Evolutionary conservation across 106 monocot genomes (phyloP), one percentile per base, ranked within the genome.

Genomic region (Allium cepa): DNA sequence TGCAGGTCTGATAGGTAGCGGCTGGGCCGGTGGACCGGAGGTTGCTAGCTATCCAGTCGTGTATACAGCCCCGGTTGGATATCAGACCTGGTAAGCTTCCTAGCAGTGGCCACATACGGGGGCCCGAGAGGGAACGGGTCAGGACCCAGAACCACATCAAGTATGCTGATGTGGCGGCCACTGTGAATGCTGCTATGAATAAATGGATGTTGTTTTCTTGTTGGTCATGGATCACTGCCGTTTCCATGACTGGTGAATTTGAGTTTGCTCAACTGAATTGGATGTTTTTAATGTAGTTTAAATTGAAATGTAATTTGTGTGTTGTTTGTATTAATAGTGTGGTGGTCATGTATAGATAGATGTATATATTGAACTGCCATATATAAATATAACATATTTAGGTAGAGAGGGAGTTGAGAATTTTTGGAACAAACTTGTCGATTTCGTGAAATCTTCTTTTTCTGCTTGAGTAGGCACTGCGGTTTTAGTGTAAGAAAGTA

Each of bases 1-100:
- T 72, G 80, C 87, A 89, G 7, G 94, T 94, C 79, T 94, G 94
- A 80, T 94, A 94, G 7, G 92, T 92, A 53, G 80, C 78, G 0
- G 86, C 72, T 0, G 68, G 52, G 8, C 85, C 85, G 8, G 85
- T 83, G 14, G 79, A 47, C 0, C 78, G 74, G 18, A 90, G 85
- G 70, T 90, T 90, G 8, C 82, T 78, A 17, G 72, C 77, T 67
- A 90, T 90, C 89, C 89, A 90, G 58, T 90, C 89, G 65, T 90
- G 89, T n/a, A 90, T 77, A 49, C 89, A 77, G 22, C 36, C 17
- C 18, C 85, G 85, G 75, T 90, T 90, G n/a, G 75, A 26, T 26
- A 90, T 50, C 13, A 90, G 74, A 64, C 85, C 75, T 3, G 89
- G 89, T 10, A 90, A 72, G 75, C 85, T 85, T 49, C 89, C 89